These are phyloP conservation scores for Kodamaea alishanica DNA, from an alignment of 1,139 yeast species.

Conservation along the genomic window DNA sequence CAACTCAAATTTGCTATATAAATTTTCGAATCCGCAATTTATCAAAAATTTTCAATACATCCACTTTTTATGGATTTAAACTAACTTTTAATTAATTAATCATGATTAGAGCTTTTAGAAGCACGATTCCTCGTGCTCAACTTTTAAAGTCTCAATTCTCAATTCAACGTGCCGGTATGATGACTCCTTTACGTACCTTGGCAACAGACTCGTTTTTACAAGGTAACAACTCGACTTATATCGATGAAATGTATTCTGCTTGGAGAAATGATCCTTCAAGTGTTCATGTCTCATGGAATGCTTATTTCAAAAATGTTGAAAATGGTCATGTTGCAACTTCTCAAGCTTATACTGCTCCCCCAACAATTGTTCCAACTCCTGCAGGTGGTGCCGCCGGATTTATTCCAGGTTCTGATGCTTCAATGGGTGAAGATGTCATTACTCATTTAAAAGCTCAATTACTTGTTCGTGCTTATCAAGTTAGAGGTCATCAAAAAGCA, in stretches of 20 bases:
- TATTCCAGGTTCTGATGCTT: constrained; percentile 45
- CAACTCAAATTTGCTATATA: not conserved
- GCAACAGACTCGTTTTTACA: constrained; percentile 72
- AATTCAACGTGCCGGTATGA: constrained; percentile 2
- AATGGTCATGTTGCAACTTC: constrained; percentile 65
- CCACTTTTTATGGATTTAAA: no score
- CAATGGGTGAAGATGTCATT: constrained; percentile 60
- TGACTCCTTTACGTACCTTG: constrained; percentile 16
- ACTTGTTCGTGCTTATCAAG: constrained; percentile 97
- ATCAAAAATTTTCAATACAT: not conserved
- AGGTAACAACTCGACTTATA: constrained; percentile 83
- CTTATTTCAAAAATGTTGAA: constrained; percentile 89
- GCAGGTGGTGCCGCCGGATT: constrained; percentile 69
- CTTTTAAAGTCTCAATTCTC: constrained; percentile 17
- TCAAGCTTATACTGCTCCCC: constrained; percentile 85
- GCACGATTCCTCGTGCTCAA: constrained; percentile 36
- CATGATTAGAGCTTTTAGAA: constrained; percentile 47
- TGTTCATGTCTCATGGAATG: constrained; percentile 95
- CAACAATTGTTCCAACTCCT: constrained; percentile 73
- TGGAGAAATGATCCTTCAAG: constrained; percentile 88
- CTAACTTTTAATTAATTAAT: constrained; percentile 3
- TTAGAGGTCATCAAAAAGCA: constrained; percentile 95
- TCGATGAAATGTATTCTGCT: constrained; percentile 96
- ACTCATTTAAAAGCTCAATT: constrained; percentile 94
- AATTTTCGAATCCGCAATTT: constrained; percentile 1